Percentiles rank a stretch among this genome's conserved stretches.
These are phyloP conservation scores for Entomortierella parvispora DNA, from an alignment of 192 early-diverging fungal species.

Conservation along the genomic window DNA sequence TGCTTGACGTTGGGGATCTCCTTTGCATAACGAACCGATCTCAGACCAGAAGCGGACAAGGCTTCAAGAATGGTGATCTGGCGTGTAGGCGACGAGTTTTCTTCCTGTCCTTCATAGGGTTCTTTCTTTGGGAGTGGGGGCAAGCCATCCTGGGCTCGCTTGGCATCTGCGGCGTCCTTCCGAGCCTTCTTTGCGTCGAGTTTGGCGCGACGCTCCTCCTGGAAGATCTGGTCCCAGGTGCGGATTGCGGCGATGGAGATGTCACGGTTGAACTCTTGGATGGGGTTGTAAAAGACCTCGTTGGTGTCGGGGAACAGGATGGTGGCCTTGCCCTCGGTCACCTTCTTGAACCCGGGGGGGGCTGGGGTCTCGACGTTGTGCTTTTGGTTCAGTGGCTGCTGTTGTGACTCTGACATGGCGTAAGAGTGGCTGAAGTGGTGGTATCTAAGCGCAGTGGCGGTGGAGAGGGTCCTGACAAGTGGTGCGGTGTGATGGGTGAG, in stretches of 20 bases:
- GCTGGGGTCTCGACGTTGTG: conserved; percentile 15
- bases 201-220: conserved; percentile 68
- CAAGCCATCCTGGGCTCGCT: conserved; percentile 32
- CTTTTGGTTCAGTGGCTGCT: no score
- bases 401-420: conserved; percentile 23
- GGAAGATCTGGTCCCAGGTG: conserved; percentile 85
- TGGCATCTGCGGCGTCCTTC: conserved; percentile 34
- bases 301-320: conserved; percentile 88
- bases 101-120: conserved; percentile 15
- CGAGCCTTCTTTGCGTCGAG: conserved; percentile 62
- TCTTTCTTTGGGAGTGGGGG: conserved; percentile 39
- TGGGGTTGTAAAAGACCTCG: conserved; percentile 99
- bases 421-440: neutral
- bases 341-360: conserved; percentile 62
- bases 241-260: conserved; percentile 97
- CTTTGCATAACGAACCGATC: conserved; percentile 97
- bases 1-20: conserved; percentile 82
- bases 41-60: conserved; percentile 92
- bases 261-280: conserved; percentile 98
- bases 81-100: conserved; percentile 15
- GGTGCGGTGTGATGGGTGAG: no score
- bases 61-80: conserved; percentile 88
- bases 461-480: no score
- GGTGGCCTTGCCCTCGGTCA: conserved; percentile 83
- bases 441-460: no score